phyloP scores from a whole-genome alignment of 768 basidiomycete species.

The Leccinum disarticulatum region DNA sequence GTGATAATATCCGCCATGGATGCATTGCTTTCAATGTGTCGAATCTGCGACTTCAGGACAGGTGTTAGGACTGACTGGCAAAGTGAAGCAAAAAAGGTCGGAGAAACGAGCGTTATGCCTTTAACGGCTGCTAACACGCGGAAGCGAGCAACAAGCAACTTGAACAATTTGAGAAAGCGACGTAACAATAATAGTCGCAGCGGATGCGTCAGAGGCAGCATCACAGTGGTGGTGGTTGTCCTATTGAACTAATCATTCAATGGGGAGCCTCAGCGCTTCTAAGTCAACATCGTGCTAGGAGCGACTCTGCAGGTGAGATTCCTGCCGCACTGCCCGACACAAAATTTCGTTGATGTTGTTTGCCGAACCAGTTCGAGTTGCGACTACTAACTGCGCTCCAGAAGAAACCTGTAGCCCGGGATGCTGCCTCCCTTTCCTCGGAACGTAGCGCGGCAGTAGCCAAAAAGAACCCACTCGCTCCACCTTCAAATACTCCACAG shows the following conservation, averaged over 20 bases:
- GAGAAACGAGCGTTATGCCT: slow-evolving; percentile 3
- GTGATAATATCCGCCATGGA: background rate
- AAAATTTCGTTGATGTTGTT: background rate
- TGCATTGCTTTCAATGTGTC: background rate
- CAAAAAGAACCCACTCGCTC: slow-evolving; percentile 72
- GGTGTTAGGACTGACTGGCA: slow-evolving; percentile 2
- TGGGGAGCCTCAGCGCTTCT: background rate
- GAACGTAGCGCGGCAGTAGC: slow-evolving; percentile 16
- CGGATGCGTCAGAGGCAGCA: background rate
- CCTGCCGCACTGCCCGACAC: background rate
- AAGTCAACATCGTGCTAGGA: background rate
- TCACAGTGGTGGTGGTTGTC: background rate
- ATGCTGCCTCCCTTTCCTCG: slow-evolving; percentile 35
- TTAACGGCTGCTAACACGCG: background rate
- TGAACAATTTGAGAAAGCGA: slow-evolving; percentile 1
- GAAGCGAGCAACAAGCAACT: slow-evolving; percentile 4
- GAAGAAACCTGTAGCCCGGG: slow-evolving; percentile 63
- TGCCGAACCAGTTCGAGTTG: slow-evolving; percentile 70
- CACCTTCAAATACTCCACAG: slow-evolving; percentile 71
- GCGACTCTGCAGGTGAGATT: slow-evolving; percentile 52
- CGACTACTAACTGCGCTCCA: slow-evolving; percentile 82
- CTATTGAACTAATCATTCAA: background rate
- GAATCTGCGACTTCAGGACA: background rate
- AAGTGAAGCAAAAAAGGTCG: slow-evolving; percentile 1
- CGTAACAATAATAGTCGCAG: background rate